Base-by-base conservation (phyloP, 1,284 basidiomycete genomes). In the Ceratobasidium sp. region DNA sequence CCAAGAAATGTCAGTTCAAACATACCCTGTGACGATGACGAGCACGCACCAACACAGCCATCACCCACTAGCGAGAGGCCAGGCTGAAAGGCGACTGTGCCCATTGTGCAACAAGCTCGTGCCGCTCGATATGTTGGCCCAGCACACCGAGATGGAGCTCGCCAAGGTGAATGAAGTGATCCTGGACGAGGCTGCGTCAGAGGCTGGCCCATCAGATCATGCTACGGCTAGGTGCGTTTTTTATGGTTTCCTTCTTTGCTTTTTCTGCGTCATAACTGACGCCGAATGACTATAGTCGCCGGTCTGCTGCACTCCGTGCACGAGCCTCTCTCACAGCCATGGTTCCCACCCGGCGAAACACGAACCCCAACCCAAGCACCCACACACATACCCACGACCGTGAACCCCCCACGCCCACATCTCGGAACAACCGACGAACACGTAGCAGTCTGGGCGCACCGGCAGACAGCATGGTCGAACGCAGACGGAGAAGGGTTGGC, bases 71-170 rank as follows among this genome's bases (percentile, higher is more conserved):
- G 50, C 48, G 16, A 53, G 21, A 75, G 74, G 73, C 23, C 86
- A 88, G 53, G 91, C 89, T 14, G 90, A 92, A 78, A 92, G 89
- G 1, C 83, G 87, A 73, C 82, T 82, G 71, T 93, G 91, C 77
- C 92, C 91, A 0, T 85, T 89, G 45, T 93, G 91, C 78, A 81
- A 84, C 23, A 91, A 92, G 77, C 79, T 79, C 34, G 89, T 93
- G 55, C 91, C 91, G 6, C 76, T 92, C 21, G 87, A 91, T 16
- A 83, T 92, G 14, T 81, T 93, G 16, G 83, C 81, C 1, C 83
- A 82, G 67, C 92, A 93, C 76, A 83, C 85, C 1, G 84, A 84
- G 48, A 83, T 92, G 36, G 91, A 93, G 78, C 80, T 84, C 55
- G 83, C 89, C 75, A 85, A 91, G 73, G 83, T 92, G 26, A 85